Evolutionary conservation across 768 basidiomycete genomes (phyloP).

Genomic region (Saitozyma sp.): DNA sequence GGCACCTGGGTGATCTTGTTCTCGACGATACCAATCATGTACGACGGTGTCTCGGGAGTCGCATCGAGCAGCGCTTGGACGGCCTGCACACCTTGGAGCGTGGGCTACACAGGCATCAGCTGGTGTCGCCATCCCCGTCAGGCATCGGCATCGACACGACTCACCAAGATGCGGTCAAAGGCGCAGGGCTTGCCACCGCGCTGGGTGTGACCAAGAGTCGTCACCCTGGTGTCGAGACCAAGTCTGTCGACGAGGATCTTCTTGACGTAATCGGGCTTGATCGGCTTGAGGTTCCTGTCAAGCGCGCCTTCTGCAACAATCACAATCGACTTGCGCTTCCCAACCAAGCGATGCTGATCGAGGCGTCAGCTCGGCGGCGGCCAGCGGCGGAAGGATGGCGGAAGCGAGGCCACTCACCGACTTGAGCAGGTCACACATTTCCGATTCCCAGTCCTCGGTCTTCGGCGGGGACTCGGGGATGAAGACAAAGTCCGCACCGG

Average conservation of each 20-base stretch:
- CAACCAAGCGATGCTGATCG: slow-evolving; percentile 76
- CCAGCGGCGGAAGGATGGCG: not conserved
- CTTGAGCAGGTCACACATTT: slow-evolving; percentile 82
- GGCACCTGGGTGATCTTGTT: slow-evolving; percentile 93
- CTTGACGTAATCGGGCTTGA: slow-evolving; percentile 86
- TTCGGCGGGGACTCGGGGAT: slow-evolving; percentile 90
- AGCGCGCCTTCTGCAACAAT: slow-evolving; percentile 97
- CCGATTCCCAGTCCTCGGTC: slow-evolving; percentile 78
- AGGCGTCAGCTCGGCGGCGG: slow-evolving; percentile 4
- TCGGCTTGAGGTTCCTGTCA: slow-evolving; percentile 84
- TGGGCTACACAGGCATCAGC: slow-evolving; percentile 62
- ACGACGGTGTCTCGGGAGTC: slow-evolving; percentile 85
- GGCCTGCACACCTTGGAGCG: slow-evolving; percentile 92
- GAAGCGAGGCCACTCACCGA: slow-evolving; percentile 58
- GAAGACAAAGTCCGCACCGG: slow-evolving; percentile 94
- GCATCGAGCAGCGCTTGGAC: slow-evolving; percentile 83
- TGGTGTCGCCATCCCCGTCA: not conserved
- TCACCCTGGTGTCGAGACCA: slow-evolving; percentile 91
- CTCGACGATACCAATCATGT: slow-evolving; percentile 94
- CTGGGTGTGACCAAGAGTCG: slow-evolving; percentile 94
- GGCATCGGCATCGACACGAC: slow-evolving; percentile 36
- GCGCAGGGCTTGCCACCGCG: slow-evolving; percentile 93
- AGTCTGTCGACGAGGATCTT: slow-evolving; percentile 80
- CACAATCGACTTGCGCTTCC: slow-evolving; percentile 97
- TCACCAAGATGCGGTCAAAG: slow-evolving; percentile 83